Evolutionary conservation across 176 grass and related monocot genomes (phyloP), one percentile per base, ranked within the genome.

Genomic region (Eleusine coracana): DNA sequence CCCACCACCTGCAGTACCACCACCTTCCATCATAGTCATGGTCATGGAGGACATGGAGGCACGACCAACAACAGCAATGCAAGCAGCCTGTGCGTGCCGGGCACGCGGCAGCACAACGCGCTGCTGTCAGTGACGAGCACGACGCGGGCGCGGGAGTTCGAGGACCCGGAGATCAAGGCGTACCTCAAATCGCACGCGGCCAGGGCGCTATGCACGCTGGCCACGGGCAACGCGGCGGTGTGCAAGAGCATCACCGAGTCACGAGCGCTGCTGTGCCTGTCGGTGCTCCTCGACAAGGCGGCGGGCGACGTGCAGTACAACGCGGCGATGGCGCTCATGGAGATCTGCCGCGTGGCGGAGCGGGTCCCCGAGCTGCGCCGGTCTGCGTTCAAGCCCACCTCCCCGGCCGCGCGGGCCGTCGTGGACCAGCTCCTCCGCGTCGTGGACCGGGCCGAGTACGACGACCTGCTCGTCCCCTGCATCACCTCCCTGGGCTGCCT

Each of bases 201-300:
- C 9, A 82, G 82, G 72, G 96, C 96, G 20, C 79, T 98, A 73
- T 85, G 85, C 90, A 86, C 65, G 58, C 89, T 98, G 14, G 87
- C 91, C 42, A 91, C 20, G 69, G 91, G 87, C 63, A 98, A 98
- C n/a, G 36, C 87, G 0, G 88, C 86, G 55, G 86, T 95, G 61
- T 98, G 92, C 80, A 98, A 95, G 85, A 98, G 84, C 91, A 93
- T 98, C 91, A 98, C 96, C 0, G 92, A 98, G 61, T 98, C 92
- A 1, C 86, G 87, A 63, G 96, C 92, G 3, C 89, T 98, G 21
- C 92, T 98, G 3, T 98, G 92, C 79, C 91, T 98, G 29, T 81
- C 96, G 3, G 68, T 95, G 20, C 85, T 98, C 12, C 83, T 98
- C 10, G 92, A 98, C 68, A 95, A 92, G 38, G 80, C 86, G 34